Percentiles rank a stretch among this genome's conserved stretches.
Conservation (phyloP, 805 yeast species). For the Yarrowia deformans region DNA sequence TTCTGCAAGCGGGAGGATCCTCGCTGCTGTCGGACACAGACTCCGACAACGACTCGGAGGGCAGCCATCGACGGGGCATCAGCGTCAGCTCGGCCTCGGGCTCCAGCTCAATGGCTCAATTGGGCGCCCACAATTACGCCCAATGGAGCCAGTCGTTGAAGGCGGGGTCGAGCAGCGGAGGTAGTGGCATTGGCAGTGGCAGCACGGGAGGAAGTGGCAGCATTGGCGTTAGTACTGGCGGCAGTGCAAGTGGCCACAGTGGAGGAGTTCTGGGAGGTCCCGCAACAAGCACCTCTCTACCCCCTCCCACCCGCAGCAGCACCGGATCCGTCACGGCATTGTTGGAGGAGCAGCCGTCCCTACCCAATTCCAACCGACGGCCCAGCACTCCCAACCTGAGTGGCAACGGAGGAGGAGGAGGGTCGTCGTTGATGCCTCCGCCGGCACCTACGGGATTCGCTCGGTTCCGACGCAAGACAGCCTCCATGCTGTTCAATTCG, state of each 20-base stretch:
- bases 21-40: background rate
- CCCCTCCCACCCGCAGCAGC: background rate
- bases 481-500: slow-evolving; percentile 28
- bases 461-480: slow-evolving; percentile 17
- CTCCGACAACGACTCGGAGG: background rate
- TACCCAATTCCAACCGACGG: background rate
- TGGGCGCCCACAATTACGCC: slow-evolving; percentile 31
- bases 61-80: background rate
- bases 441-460: slow-evolving; percentile 34
- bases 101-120: slow-evolving; percentile 23
- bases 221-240: too few relatives aligned
- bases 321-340: slow-evolving; percentile 1
- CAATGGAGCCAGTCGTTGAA: slow-evolving; percentile 25
- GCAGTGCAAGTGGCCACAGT: background rate
- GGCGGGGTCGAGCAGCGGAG: too few relatives aligned
- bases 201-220: too few relatives aligned
- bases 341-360: background rate
- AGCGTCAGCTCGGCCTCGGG: slow-evolving; percentile 6
- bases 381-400: slow-evolving; percentile 15
- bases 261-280: background rate
- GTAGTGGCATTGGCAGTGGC: background rate
- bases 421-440: slow-evolving; percentile 18
- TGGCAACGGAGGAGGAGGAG: background rate
- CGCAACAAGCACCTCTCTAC: background rate
- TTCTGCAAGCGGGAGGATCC: background rate